Evolutionary conservation across 2,329 filamentous ascomycete genomes (phyloP).

Genomic region (Corinectria fuckeliana): DNA sequence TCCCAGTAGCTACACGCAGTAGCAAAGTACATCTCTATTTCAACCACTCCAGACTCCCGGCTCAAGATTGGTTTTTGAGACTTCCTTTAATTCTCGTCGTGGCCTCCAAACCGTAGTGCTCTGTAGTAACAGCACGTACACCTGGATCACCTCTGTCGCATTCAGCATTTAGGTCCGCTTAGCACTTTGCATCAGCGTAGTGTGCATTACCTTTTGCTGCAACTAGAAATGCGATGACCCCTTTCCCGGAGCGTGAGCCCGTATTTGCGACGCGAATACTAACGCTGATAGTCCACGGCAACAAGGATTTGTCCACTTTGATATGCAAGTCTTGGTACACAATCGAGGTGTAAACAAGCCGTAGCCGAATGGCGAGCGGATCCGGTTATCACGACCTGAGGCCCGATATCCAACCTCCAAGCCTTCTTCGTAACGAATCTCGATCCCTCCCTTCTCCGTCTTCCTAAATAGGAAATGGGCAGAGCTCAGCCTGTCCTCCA

Average conservation of each 20-base stretch:
- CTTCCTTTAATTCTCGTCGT: slow-evolving; percentile 18
- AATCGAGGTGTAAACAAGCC: slow-evolving; percentile 26
- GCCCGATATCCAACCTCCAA: slow-evolving; percentile 24
- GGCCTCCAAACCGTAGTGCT: slow-evolving; percentile 18
- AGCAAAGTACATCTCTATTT: slow-evolving; percentile 3
- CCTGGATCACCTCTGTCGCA: slow-evolving; percentile 25
- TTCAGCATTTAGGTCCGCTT: too few species aligned
- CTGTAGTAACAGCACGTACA: neutral
- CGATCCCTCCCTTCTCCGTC: neutral
- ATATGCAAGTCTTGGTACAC: slow-evolving; percentile 9
- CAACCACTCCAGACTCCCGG: slow-evolving; percentile 1
- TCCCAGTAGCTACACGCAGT: slow-evolving; percentile 15
- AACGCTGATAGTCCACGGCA: neutral
- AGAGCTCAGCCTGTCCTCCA: slow-evolving; percentile 22
- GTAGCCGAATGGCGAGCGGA: slow-evolving; percentile 19
- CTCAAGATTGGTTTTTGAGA: slow-evolving; percentile 9
- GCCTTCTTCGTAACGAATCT: slow-evolving; percentile 18
- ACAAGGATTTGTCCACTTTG: neutral
- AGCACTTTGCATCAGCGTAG: too few species aligned
- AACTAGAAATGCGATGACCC: too few species aligned
- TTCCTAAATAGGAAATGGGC: slow-evolving; percentile 17
- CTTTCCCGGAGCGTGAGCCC: slow-evolving; percentile 10
- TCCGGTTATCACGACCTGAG: neutral
- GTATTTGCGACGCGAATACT: slow-evolving; percentile 5
- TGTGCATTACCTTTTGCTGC: too few species aligned